Evolutionary conservation across 352 stramenopile species (phyloP), one percentile per base, ranked within the genome.

Genomic region (Phytophthora hibernalis): DNA sequence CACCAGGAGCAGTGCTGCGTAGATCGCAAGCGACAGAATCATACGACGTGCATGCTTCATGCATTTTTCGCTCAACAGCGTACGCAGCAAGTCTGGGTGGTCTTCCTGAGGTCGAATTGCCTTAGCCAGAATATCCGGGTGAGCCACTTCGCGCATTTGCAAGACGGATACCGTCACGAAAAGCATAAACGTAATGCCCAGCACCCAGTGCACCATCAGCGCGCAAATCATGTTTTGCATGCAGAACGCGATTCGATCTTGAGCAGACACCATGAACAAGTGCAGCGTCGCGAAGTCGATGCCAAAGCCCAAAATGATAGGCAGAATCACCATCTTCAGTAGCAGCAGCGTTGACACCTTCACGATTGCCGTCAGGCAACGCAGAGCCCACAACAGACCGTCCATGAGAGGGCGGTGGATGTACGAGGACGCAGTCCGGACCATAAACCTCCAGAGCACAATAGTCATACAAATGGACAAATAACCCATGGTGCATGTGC

Each of bases 321-420:
- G 97, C n/a, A 99, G 75, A 30, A 98, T 70, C 43, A 99, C 88
- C 97, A 99, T 99, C 85, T 99, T 99, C 31, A 99, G 82, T 65
- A 98, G 85, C 21, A 99, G 70, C 20, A 99, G 80, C 15, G 97
- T 92, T 12, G 93, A 93, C 15, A 99, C 96, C 70, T 99, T 98
- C 10, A 98, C 91, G 38, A 96, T 92, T 11, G 89, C 89, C 8
- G 82, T 92, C 35, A 96, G 53, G 42, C 87, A 96, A 11, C 85
- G 84, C 37, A 96, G 47, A 11, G 85, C 86, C 87, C 89, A 95
- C 4, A 92, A 63, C 24, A 95, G 65, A 11, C 89, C 89, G 22
- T 86, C 83, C 75, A 96, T 90, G 20, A 96, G 60, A 24, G 85
- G 89, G 18, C 85, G 85, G 43, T 93, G 82, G 37, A 93, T 92